Conservation (phyloP, 2,329 filamentous ascomycete species). For the Proliferodiscus dingleyae region DNA sequence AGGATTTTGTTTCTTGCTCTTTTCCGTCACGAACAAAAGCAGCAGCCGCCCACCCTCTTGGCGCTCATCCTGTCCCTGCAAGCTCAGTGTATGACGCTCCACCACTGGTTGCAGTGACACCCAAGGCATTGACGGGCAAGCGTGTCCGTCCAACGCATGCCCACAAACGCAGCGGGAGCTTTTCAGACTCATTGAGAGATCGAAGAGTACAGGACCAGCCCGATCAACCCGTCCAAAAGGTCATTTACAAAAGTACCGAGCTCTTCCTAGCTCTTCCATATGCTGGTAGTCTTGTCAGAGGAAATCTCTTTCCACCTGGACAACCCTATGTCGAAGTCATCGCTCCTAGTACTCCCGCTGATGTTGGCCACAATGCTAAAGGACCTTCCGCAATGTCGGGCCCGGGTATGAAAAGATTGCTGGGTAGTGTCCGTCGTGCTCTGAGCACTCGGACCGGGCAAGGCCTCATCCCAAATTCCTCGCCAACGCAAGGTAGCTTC, state of each 20-base stretch:
- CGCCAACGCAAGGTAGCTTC: conserved; percentile 33
- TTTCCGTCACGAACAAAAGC: conserved; percentile 51
- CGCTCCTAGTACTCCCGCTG: conserved; percentile 44
- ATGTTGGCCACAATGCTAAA: conserved; percentile 43
- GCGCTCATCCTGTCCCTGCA: conserved; percentile 52
- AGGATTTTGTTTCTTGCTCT: conserved; percentile 60
- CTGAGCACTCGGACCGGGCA: conserved; percentile 51
- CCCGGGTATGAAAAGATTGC: conserved; percentile 77
- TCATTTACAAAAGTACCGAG: conserved; percentile 50
- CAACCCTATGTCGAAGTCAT: conserved; percentile 73
- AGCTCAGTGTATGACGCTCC: conserved; percentile 43
- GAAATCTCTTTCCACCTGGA: conserved; percentile 75
- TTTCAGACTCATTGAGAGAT: conserved; percentile 78
- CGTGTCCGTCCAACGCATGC: conserved; percentile 51
- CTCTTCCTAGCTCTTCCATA: conserved; percentile 61
- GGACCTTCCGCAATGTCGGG: conserved; percentile 56
- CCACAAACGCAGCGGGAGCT: conserved; percentile 83
- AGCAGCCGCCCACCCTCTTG: conserved; percentile 40
- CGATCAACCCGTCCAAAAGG: conserved; percentile 39
- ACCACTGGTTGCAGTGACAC: conserved; percentile 53
- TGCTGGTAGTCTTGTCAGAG: conserved; percentile 80
- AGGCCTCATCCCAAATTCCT: conserved; percentile 22
- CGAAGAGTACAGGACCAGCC: conserved; percentile 39
- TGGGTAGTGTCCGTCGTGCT: conserved; percentile 80
- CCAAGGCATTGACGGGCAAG: conserved; percentile 54